Evolutionary conservation across 2,329 filamentous ascomycete species (phyloP).

Genomic region (Colletotrichum camelliae): DNA sequence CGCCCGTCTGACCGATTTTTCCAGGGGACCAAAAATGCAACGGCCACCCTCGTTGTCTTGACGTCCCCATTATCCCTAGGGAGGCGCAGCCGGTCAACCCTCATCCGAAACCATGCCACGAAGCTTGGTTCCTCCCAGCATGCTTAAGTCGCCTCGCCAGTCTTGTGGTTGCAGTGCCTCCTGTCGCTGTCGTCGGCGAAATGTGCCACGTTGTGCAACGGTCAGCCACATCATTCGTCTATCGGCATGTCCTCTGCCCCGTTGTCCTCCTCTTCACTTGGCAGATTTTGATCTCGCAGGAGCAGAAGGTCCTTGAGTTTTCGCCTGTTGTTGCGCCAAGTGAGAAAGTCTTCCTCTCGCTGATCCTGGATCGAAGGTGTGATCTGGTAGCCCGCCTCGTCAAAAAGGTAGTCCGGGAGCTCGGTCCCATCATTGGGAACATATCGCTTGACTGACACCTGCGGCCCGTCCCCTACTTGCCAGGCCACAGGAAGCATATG

Average conservation of each 20-base stretch:
- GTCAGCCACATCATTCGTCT: background rate
- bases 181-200: background rate
- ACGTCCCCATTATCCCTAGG: background rate
- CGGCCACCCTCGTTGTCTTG: background rate
- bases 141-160: background rate
- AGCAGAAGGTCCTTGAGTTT: slow-evolving; percentile 48
- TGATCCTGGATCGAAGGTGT: slow-evolving; percentile 63
- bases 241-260: slow-evolving; percentile 23
- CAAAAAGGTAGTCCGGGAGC: slow-evolving; percentile 57
- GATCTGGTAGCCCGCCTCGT: slow-evolving; percentile 58
- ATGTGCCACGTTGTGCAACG: background rate
- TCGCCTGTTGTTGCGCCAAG: slow-evolving; percentile 48
- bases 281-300: slow-evolving; percentile 51
- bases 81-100: slow-evolving; percentile 15
- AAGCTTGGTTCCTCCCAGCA: slow-evolving; percentile 6
- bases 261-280: slow-evolving; percentile 44
- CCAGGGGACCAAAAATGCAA: background rate
- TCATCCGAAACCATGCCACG: slow-evolving; percentile 14
- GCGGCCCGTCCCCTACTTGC: slow-evolving; percentile 65
- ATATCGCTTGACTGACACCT: slow-evolving; percentile 17
- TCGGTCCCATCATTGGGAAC: slow-evolving; percentile 24
- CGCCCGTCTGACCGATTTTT: background rate
- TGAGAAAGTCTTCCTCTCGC: slow-evolving; percentile 51
- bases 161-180: background rate
- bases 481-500: slow-evolving; percentile 61